These are phyloP conservation scores for Pythium rhizo-oryzae DNA, from an alignment of 352 stramenopile genomes.

Conservation along the genomic window DNA sequence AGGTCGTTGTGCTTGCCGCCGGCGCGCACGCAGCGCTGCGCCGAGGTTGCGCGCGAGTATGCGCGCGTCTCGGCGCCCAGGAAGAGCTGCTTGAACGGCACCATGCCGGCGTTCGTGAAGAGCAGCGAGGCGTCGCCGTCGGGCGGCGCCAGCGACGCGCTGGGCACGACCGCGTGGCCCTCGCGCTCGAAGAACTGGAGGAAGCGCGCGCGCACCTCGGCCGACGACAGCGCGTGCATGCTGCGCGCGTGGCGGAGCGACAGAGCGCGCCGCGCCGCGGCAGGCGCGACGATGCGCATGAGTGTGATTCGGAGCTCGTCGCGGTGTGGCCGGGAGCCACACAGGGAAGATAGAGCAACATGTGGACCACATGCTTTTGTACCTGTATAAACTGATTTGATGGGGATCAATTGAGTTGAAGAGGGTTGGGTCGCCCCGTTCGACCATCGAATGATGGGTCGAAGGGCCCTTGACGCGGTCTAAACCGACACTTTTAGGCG, in stretches of 20 bases:
- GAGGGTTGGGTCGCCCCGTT: background rate
- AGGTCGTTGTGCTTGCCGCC: constrained; percentile 99
- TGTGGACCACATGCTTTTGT: constrained; percentile 19
- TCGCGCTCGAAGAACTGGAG: constrained; percentile 71
- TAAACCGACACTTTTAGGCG: background rate
- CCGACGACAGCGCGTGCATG: constrained; percentile 46
- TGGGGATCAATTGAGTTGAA: background rate
- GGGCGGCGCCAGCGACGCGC: constrained; percentile 88
- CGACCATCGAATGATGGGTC: constrained; percentile 5
- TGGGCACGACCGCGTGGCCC: constrained; percentile 88
- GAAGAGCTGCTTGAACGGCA: constrained; percentile 99
- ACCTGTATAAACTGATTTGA: background rate
- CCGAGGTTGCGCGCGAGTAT: constrained; percentile 93
- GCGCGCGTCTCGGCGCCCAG: constrained; percentile 95
- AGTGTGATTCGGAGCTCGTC: background rate
- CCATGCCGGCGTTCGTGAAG: constrained; percentile 99
- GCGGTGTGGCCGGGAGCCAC: background rate
- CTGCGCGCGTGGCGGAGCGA: constrained; percentile 17
- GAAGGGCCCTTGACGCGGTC: no score
- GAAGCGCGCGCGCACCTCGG: constrained; percentile 56
- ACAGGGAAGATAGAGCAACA: background rate
- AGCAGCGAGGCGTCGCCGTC: constrained; percentile 98
- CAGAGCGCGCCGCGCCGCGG: background rate
- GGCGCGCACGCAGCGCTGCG: constrained; percentile 99
- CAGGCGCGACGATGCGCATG: constrained; percentile 1